phyloP scores from a whole-genome alignment of 148 eudicot genomes.

The Cornus kousa region DNA sequence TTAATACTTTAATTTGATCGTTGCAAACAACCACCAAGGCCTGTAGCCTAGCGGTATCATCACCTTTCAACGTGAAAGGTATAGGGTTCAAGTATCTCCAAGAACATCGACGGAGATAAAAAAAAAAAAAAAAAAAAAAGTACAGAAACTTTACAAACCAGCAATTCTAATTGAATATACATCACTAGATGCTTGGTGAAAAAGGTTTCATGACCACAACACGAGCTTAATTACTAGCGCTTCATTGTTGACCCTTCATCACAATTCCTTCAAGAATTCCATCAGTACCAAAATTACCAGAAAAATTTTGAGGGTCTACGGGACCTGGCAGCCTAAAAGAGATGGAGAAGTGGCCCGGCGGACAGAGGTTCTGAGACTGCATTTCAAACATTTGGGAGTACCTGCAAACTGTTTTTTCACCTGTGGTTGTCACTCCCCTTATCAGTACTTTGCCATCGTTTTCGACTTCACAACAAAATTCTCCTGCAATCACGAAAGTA shows the following conservation, averaged over 20 bases:
- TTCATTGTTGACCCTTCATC: conserved; percentile 37
- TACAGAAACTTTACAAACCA: background rate
- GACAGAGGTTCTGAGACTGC: conserved; percentile 82
- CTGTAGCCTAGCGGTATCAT: no score
- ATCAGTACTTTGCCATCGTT: conserved; percentile 75
- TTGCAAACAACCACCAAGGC: background rate
- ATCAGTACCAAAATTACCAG: conserved; percentile 72
- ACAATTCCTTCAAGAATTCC: conserved; percentile 87
- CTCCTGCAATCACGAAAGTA: conserved; percentile 45
- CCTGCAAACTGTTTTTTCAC: conserved; percentile 53
- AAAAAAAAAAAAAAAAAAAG: no score
- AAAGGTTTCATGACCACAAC: background rate
- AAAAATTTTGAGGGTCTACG: conserved; percentile 76
- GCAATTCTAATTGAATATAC: background rate
- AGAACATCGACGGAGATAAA: no score
- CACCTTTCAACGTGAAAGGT: no score
- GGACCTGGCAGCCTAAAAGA: conserved; percentile 86
- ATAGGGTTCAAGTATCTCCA: no score
- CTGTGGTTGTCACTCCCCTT: conserved; percentile 72
- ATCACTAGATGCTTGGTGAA: background rate
- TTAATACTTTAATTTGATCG: background rate
- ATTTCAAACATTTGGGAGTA: conserved; percentile 61
- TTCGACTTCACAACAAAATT: conserved; percentile 84
- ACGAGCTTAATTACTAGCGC: background rate
- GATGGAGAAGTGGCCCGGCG: conserved; percentile 81